A percentile compares a stretch with the other conserved stretches of the same genome.
phyloP scores from a whole-genome alignment of 228 moss, liverwort and hornwort genomes.

The Sphagnum magellanicum region DNA sequence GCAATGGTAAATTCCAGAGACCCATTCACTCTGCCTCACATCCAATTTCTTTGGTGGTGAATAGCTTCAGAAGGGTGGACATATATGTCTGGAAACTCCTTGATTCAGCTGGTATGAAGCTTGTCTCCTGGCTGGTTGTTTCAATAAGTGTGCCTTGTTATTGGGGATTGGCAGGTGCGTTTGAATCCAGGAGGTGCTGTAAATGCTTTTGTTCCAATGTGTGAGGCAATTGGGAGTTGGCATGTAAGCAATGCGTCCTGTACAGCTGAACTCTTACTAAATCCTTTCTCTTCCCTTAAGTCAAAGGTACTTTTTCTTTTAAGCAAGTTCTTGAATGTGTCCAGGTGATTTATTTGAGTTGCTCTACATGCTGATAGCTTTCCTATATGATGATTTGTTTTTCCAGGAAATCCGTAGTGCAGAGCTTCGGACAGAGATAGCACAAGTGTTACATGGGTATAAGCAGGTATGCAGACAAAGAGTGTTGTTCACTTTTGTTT shows the following conservation, averaged over 20 bases:
- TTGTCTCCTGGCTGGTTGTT: neutral
- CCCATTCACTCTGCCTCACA: no score
- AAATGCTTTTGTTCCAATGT: constrained; percentile 84
- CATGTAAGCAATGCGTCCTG: constrained; percentile 49
- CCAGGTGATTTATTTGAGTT: no score
- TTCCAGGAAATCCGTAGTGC: constrained; percentile 82
- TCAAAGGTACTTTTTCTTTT: no score
- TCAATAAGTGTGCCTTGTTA: neutral
- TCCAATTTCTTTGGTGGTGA: no score
- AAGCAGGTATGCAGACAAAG: constrained; percentile 51
- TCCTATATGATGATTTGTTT: neutral
- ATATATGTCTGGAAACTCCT: no score
- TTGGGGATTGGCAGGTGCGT: constrained; percentile 46
- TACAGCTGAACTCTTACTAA: no score
- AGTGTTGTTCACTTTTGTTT: no score
- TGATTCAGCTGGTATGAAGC: neutral
- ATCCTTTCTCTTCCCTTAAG: no score
- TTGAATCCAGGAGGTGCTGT: constrained; percentile 84
- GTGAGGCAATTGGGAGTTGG: constrained; percentile 97
- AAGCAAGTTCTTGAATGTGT: no score
- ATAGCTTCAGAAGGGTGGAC: no score
- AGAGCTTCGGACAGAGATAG: constrained; percentile 83
- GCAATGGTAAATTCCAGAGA: constrained; percentile 53
- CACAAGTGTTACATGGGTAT: constrained; percentile 88
- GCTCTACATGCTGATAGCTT: neutral